Evolutionary conservation across 768 basidiomycete genomes (phyloP), one percentile per base, ranked within the genome.

Genomic region (Dioszegia hungarica): DNA sequence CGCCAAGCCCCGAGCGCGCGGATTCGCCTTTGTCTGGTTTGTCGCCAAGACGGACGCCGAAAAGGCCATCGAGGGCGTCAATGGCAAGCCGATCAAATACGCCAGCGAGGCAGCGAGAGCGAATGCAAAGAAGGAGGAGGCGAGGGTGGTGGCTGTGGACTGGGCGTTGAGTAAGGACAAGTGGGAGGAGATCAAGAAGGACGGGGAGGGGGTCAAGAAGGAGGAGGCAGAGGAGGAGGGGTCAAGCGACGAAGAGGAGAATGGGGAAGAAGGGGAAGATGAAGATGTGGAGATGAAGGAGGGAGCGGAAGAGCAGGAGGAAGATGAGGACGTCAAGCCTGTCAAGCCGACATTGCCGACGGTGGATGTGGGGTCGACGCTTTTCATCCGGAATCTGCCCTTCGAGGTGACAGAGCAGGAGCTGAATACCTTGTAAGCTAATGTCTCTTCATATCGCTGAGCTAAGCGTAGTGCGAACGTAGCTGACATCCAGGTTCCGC

Each of bases 1-100:
- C 56, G 61, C 72, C 36, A 40, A 62, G 17, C 61, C 77, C n/a
- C 68, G 72, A 27, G 71, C 82, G 15, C 86, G 86, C 64, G 91
- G 93, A 0, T 98, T 94, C 64, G 94, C 91, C 0, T 97, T 98
- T 67, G 85, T 98, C 10, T 94, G 91, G 90, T 91, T 90, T 83
- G 75, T 91, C 62, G 84, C 84, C 68, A 85, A 83, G 72, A 86
- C 86, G 56, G 88, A 92, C 67, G 93, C 90, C 9, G 87, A 92
- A 72, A 79, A 79, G 49, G 92, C 90, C 0, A 80, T 94, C 56
- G 84, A 85, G 65, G 83, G 80, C 12, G 85, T 88, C 60, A 94
- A 94, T 67, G 89, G 88, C 17, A 84, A 82, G 72, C 81, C 80
- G 10, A 57, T 76, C 73, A 66, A 65, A 77, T 51, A 51, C 37